Evolutionary conservation across 352 stramenopile species (phyloP), one percentile per base, ranked within the genome.

Genomic region (Thalassiosira oceanica): DNA sequence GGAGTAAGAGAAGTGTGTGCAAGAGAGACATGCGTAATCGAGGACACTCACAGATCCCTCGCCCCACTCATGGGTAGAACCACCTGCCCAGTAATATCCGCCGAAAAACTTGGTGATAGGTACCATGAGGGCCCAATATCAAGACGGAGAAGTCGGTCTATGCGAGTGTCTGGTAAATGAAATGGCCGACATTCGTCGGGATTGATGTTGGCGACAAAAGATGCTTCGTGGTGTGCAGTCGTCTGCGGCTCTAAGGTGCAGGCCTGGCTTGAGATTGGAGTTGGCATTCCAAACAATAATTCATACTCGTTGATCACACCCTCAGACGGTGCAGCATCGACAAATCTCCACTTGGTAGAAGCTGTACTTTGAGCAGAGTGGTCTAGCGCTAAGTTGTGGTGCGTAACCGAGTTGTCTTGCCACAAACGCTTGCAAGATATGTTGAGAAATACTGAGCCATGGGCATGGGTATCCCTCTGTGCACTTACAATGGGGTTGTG

Each of bases 61-160:
- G 78, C 66, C 36, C 64, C 49, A 6, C 58, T 78, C 4, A 93
- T 55, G 29, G 57, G 53, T 23, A 95, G 62, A 37, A 72, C 69
- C 56, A 92, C 80, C 70, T 92, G 81, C 4, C 82, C 86, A 11
- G 83, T 67, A 45, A 82, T 51, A 55, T 95, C 87, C 10, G 88
- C 74, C 24, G 74, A 43, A 58, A 95, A 91, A 55, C 81, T 92
- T 24, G 84, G 62, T 24, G 83, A 91, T 18, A 89, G 57, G 61
- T 92, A 85, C 76, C 78, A 95, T 3, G 46, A 56, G 4, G 74
- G 60, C 45, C 85, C 86, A 65, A 90, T 57, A 70, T 93, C 83
- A 33, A 93, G 45, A 41, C 85, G 52, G 16, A 92, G 52, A 43
- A 84, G 60, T 35, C 85, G 65, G 33, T 92, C 83, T 21, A 80